Percentiles rank a stretch among this genome's conserved stretches.
These are phyloP conservation scores for Fusarium irregulare DNA, from an alignment of 2,329 filamentous ascomycete genomes.

Conservation along the genomic window DNA sequence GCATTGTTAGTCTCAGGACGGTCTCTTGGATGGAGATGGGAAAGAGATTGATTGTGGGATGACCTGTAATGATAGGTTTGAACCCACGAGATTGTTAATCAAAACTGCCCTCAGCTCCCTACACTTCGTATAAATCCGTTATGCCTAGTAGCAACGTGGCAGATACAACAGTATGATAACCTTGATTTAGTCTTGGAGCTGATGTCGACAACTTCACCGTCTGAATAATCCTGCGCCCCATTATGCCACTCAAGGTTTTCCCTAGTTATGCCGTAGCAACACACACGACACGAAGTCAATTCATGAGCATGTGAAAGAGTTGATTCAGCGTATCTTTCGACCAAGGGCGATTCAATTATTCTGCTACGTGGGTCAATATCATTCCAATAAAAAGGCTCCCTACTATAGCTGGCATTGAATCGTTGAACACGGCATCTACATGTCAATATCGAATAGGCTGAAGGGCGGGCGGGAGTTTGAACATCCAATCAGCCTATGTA, in stretches of 20 bases:
- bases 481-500: conserved; percentile 6
- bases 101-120: background rate
- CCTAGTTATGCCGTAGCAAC: conserved; percentile 12
- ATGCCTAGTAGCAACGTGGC: background rate
- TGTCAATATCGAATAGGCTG: background rate
- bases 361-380: conserved; percentile 33
- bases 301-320: conserved; percentile 20
- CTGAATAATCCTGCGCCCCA: conserved; percentile 17
- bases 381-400: conserved; percentile 31
- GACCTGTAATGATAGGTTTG: conserved; percentile 17
- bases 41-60: conserved; percentile 29
- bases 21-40: conserved; percentile 21
- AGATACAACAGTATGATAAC: background rate
- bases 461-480: conserved; percentile 2
- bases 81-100: conserved; percentile 12
- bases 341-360: conserved; percentile 6
- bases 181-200: background rate
- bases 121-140: background rate
- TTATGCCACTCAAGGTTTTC: conserved; percentile 9
- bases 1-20: conserved; percentile 31
- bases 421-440: background rate
- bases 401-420: conserved; percentile 15
- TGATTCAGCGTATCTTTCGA: conserved; percentile 7
- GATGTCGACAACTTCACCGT: conserved; percentile 3
- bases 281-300: conserved; percentile 20